Evolutionary conservation across 139 green algal species (phyloP).

Genomic region (Chlorokybus atmophyticus): DNA sequence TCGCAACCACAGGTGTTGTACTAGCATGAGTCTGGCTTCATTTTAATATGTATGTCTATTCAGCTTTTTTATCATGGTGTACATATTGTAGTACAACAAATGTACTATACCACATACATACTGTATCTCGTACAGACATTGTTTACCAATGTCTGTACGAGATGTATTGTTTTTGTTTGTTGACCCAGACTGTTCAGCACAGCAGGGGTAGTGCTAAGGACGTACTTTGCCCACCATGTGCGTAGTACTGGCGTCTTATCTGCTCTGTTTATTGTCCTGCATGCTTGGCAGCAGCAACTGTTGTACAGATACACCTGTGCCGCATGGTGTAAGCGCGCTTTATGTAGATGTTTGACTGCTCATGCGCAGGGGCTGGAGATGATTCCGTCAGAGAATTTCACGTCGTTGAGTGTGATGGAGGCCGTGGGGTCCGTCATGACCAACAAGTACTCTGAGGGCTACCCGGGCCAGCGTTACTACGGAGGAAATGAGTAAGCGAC

Average conservation of each 20-base stretch:
- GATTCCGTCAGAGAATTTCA: slow-evolving; percentile 98
- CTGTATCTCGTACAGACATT: no score
- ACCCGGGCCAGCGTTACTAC: slow-evolving; percentile 75
- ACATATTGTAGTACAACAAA: background rate
- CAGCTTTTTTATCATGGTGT: background rate
- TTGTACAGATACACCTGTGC: background rate
- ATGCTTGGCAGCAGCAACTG: background rate
- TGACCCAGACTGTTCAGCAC: background rate
- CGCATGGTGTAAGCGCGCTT: no score
- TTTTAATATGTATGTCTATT: background rate
- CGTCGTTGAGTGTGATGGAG: slow-evolving; percentile 81
- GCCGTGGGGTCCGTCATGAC: slow-evolving; percentile 93
- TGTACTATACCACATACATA: background rate
- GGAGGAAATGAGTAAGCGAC: slow-evolving; percentile 80
- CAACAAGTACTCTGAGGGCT: slow-evolving; percentile 97
- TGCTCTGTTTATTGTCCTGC: background rate
- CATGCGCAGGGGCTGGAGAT: slow-evolving; percentile 80
- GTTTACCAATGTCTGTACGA: no score
- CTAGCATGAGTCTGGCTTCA: background rate
- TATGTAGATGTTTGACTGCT: background rate
- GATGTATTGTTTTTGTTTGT: no score
- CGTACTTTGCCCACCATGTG: no score
- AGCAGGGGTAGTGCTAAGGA: no score
- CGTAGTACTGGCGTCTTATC: no score
- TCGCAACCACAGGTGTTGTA: background rate